Evolutionary conservation across 768 basidiomycete genomes (phyloP).

Genomic region (Paxillus ammoniavirescens): DNA sequence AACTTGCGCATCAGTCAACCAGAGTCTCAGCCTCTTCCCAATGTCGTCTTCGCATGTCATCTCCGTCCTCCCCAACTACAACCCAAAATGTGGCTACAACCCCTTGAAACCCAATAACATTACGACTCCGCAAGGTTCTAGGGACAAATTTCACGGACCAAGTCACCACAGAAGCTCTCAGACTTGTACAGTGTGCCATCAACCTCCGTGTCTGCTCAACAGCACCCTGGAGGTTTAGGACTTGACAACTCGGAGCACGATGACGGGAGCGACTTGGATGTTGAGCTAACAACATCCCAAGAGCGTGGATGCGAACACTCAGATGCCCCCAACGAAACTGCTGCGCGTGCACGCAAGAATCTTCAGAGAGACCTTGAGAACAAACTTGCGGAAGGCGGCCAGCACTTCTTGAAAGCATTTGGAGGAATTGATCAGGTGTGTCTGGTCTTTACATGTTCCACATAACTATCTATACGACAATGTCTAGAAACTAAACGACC

Average conservation of each 20-base stretch:
- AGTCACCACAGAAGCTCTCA: slow-evolving; percentile 79
- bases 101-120: slow-evolving; percentile 71
- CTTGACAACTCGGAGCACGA: slow-evolving; percentile 24
- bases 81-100: slow-evolving; percentile 10
- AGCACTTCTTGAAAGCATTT: slow-evolving; percentile 79
- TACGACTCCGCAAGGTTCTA: slow-evolving; percentile 88
- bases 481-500: slow-evolving; percentile 73
- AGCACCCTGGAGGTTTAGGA: neutral
- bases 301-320: slow-evolving; percentile 17
- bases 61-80: slow-evolving; percentile 3
- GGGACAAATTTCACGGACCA: slow-evolving; percentile 77
- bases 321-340: slow-evolving; percentile 56
- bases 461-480: neutral
- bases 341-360: slow-evolving; percentile 72
- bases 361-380: slow-evolving; percentile 83
- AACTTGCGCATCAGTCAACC: too few species aligned
- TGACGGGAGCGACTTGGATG: slow-evolving; percentile 25
- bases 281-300: slow-evolving; percentile 8
- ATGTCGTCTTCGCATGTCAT: slow-evolving; percentile 14
- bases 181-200: slow-evolving; percentile 57
- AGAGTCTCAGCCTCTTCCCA: too few species aligned
- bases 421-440: slow-evolving; percentile 88
- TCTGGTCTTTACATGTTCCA: slow-evolving; percentile 1
- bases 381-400: slow-evolving; percentile 78
- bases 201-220: slow-evolving; percentile 14